Percentiles rank a stretch among this genome's conserved stretches.
These are phyloP conservation scores for Xylaria digitata DNA, from an alignment of 2,329 filamentous ascomycete genomes.

Conservation along the genomic window DNA sequence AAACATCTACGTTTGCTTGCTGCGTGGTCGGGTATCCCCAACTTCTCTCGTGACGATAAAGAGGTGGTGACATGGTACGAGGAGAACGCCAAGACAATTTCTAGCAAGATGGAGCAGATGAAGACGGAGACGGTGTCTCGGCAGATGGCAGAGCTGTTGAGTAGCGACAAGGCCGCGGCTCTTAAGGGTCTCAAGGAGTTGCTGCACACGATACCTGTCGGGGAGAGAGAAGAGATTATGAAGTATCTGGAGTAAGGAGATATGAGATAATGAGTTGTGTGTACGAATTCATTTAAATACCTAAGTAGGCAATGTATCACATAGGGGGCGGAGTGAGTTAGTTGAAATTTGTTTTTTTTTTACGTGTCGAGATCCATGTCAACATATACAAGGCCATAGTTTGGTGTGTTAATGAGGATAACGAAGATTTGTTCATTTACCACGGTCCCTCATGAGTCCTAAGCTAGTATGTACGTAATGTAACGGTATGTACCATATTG, in stretches of 20 bases:
- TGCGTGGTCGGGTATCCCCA: slow-evolving; percentile 82
- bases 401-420: slow-evolving; percentile 15
- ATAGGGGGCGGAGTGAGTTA: neutral
- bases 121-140: slow-evolving; percentile 75
- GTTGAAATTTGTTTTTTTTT: neutral
- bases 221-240: slow-evolving; percentile 87
- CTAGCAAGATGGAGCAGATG: slow-evolving; percentile 84
- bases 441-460: neutral
- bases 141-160: slow-evolving; percentile 60
- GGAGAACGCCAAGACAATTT: slow-evolving; percentile 85
- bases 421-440: slow-evolving; percentile 11
- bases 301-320: neutral
- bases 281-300: slow-evolving; percentile 10
- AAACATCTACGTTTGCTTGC: slow-evolving; percentile 79
- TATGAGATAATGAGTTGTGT: neutral
- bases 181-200: slow-evolving; percentile 89
- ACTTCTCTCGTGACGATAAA: slow-evolving; percentile 83
- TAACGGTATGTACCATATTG: too few species aligned
- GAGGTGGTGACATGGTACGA: slow-evolving; percentile 96
- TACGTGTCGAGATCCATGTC: neutral
- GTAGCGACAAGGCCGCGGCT: slow-evolving; percentile 69
- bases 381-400: slow-evolving; percentile 2
- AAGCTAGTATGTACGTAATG: neutral
- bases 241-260: slow-evolving; percentile 62
- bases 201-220: slow-evolving; percentile 85